Conservation (phyloP, 768 basidiomycete species). For the Mycena olivaceomarginata region DNA sequence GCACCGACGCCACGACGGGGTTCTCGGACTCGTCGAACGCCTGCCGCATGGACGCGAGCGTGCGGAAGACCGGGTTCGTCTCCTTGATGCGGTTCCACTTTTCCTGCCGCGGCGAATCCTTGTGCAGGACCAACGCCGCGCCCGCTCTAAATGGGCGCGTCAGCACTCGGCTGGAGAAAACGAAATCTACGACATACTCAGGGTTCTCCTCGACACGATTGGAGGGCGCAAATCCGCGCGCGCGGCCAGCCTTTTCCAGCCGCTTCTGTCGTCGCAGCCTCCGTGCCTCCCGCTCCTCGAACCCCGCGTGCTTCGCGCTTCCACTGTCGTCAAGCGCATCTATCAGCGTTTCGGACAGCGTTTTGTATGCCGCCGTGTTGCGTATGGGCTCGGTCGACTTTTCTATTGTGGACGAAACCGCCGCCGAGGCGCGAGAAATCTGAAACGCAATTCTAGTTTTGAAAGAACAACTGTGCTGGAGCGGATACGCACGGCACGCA, state of each 20-base stretch:
- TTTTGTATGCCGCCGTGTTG: slow-evolving; percentile 96
- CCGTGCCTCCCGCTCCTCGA: slow-evolving; percentile 95
- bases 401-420: slow-evolving; percentile 90
- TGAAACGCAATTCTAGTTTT: slow-evolving; percentile 51
- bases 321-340: slow-evolving; percentile 97
- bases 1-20: slow-evolving; percentile 87
- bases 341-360: slow-evolving; percentile 89
- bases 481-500: slow-evolving; percentile 82
- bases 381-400: slow-evolving; percentile 97
- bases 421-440: slow-evolving; percentile 91
- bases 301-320: slow-evolving; percentile 95
- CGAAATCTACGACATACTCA: slow-evolving; percentile 75
- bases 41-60: slow-evolving; percentile 74
- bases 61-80: slow-evolving; percentile 85
- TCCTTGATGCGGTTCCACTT: slow-evolving; percentile 88
- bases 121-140: slow-evolving; percentile 88
- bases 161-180: slow-evolving; percentile 15
- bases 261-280: slow-evolving; percentile 87
- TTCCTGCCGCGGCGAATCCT: slow-evolving; percentile 86
- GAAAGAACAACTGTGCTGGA: background rate
- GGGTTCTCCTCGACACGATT: slow-evolving; percentile 81
- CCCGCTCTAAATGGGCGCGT: slow-evolving; percentile 78
- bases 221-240: slow-evolving; percentile 71
- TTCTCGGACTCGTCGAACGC: slow-evolving; percentile 96
- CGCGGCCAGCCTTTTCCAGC: slow-evolving; percentile 89